Evolutionary conservation across 2,329 filamentous ascomycete genomes (phyloP), one percentile per base, ranked within the genome.

Genomic region (Sarocladium oryzae): DNA sequence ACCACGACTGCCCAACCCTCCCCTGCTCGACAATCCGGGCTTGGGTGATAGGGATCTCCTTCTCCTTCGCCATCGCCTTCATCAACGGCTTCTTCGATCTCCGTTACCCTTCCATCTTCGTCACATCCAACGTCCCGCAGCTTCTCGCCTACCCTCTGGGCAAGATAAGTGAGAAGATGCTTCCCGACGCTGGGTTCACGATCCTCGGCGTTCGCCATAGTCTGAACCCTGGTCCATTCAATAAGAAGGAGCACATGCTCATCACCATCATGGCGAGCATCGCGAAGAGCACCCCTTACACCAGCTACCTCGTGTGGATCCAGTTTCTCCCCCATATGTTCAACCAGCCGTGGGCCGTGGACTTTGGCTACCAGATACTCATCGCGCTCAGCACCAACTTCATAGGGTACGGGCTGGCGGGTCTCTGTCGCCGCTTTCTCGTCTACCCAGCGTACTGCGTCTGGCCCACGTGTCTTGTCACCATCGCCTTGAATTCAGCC

Each of bases 211-310:
- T 69, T 18, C 67, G 70, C 16, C 73, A 77, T 58, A 72, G 69
- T 4, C 67, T 80, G 13, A 81, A 81, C 57, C 77, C 78, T 0
- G 77, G 78, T 0, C 74, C 73, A 2, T 82, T 82, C 59, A 76
- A 74, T 51, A 75, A 74, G 58, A 83, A 83, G 64, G 79, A 83
- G 61, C 79, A 83, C 59, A 78, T 79, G 70, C 68, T 83, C 36
- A 78, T 82, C 56, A 76, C 76, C 53, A 78, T 81, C 62, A 80
- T 81, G 76, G 79, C 83, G 51, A 84, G 85, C 60, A 76, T 77
- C 11, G 73, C 74, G 10, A 76, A 71, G 62, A 73, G 72, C 53
- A 68, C 69, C 3, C 76, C 76, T 0, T 80, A 79, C 58, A 79
- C 77, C 2, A 75, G 75, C 62, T 70, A 76, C 58, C 77, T 79